Evolutionary conservation across 2,329 filamentous ascomycete genomes (phyloP).

Genomic region (Paraconiothyrium brasiliense): DNA sequence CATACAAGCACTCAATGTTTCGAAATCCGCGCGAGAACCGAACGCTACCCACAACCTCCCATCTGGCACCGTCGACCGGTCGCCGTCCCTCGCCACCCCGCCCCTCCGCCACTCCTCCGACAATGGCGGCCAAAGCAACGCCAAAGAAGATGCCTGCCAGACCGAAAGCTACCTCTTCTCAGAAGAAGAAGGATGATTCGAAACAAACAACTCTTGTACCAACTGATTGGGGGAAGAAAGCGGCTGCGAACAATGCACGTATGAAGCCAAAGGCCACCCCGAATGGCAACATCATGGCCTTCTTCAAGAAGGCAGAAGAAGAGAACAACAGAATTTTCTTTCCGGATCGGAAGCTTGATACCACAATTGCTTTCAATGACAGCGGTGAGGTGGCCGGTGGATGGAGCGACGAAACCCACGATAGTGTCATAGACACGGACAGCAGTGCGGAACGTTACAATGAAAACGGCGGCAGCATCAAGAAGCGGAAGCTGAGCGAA

Average conservation of each 20-base stretch:
- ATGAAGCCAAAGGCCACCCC: conserved; percentile 52
- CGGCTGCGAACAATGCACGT: conserved; percentile 39
- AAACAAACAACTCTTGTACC: conserved; percentile 49
- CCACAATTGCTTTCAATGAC: conserved; percentile 29
- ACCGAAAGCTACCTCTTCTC: conserved; percentile 23
- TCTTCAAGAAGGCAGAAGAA: conserved; percentile 63
- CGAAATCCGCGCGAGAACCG: conserved; percentile 63
- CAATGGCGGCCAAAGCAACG: conserved; percentile 36
- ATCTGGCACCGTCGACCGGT: conserved; percentile 58
- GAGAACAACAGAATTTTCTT: conserved; percentile 50
- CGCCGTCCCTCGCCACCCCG: conserved; percentile 63
- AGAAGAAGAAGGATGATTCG: conserved; percentile 28
- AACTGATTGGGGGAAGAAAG: conserved; percentile 42
- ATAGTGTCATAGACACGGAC: conserved; percentile 30
- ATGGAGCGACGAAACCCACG: conserved; percentile 41
- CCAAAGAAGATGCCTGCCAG: conserved; percentile 33
- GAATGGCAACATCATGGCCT: conserved; percentile 63
- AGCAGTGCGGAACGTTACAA: conserved; percentile 51
- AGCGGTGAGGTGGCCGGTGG: conserved; percentile 38
- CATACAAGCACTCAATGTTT: conserved; percentile 57
- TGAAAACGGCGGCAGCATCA: conserved; percentile 53
- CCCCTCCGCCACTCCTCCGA: conserved; percentile 25
- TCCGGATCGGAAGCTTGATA: conserved; percentile 39
- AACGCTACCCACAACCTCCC: conserved; percentile 41
- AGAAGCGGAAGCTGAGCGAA: conserved; percentile 51